A percentile compares a stretch with the other conserved stretches of the same genome.
These are phyloP conservation scores for Pyrenula aspistea DNA, from an alignment of 495 filamentous ascomycete genomes.

Conservation along the genomic window DNA sequence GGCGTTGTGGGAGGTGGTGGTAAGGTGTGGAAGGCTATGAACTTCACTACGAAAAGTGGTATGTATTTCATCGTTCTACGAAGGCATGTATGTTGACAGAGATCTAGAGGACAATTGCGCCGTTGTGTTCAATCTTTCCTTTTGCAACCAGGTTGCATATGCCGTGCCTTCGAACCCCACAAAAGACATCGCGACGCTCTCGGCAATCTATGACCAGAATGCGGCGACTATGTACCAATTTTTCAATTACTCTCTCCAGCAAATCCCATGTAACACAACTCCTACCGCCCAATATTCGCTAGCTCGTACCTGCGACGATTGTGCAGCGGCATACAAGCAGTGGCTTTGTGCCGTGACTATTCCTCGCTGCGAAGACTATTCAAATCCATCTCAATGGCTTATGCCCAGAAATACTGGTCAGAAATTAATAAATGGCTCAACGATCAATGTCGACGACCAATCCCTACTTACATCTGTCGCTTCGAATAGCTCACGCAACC, in stretches of 20 bases:
- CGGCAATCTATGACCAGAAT: constrained; percentile 56
- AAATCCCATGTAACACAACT: constrained; percentile 72
- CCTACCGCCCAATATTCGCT: constrained; percentile 67
- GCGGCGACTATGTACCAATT: constrained; percentile 50
- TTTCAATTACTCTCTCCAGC: constrained; percentile 70
- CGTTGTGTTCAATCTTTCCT: constrained; percentile 67
- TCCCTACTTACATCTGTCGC: constrained; percentile 13
- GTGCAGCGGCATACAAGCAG: constrained; percentile 67
- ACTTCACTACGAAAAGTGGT: constrained; percentile 70
- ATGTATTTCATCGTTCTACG: constrained; percentile 16
- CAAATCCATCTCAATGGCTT: constrained; percentile 38
- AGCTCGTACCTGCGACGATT: constrained; percentile 60
- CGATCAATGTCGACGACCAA: constrained; percentile 24
- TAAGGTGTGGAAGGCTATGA: constrained; percentile 51
- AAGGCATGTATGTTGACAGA: constrained; percentile 15
- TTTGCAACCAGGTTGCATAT: constrained; percentile 81
- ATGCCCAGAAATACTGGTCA: constrained; percentile 56
- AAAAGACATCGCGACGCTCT: constrained; percentile 32
- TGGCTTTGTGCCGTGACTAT: constrained; percentile 94
- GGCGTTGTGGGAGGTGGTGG: constrained; percentile 55
- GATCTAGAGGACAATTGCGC: constrained; percentile 60
- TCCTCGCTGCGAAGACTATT: constrained; percentile 80
- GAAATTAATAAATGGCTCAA: constrained; percentile 54
- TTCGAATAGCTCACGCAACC: constrained; percentile 47
- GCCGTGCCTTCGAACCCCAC: constrained; percentile 66